A percentile compares a stretch with the other conserved stretches of the same genome.
Conservation (phyloP, 1,284 basidiomycete genomes). For the Vanrija sp. region DNA sequence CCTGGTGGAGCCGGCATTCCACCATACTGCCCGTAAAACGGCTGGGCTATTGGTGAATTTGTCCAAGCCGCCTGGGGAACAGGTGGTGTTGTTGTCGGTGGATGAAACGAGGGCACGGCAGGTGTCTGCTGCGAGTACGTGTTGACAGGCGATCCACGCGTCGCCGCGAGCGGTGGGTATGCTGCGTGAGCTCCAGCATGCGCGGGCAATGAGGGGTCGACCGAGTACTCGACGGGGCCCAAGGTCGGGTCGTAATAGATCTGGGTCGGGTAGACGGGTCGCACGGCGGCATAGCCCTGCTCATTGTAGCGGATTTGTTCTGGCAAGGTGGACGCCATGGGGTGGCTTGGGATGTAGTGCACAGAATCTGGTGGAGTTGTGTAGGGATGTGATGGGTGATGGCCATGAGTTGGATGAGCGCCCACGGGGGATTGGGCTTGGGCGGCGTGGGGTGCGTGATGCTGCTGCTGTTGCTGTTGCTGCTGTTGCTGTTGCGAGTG, state of each 20-base stretch:
- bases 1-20: slow-evolving; percentile 3
- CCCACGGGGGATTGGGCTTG: neutral
- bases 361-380: slow-evolving; percentile 1
- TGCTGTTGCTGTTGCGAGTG: neutral
- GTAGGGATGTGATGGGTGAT: slow-evolving; percentile 1
- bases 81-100: slow-evolving; percentile 6
- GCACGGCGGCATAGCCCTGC: slow-evolving; percentile 1
- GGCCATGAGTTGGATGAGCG: neutral
- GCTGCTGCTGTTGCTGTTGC: neutral
- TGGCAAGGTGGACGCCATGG: neutral
- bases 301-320: slow-evolving; percentile 13
- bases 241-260: slow-evolving; percentile 16
- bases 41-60: slow-evolving; percentile 1
- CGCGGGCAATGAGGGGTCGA: slow-evolving; percentile 7
- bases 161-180: neutral
- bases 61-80: slow-evolving; percentile 13
- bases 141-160: slow-evolving; percentile 5
- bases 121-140: slow-evolving; percentile 4
- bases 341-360: slow-evolving; percentile 10
- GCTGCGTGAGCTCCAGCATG: slow-evolving; percentile 1
- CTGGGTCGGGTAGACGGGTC: slow-evolving; percentile 14
- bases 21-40: slow-evolving; percentile 9
- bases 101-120: slow-evolving; percentile 8
- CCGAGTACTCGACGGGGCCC: slow-evolving; percentile 3
- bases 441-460: slow-evolving; percentile 1